A percentile compares a stretch with the other conserved stretches of the same genome.
These are phyloP conservation scores for Verbascum thapsus DNA, from an alignment of 257 asterid genomes.

Conservation along the genomic window DNA sequence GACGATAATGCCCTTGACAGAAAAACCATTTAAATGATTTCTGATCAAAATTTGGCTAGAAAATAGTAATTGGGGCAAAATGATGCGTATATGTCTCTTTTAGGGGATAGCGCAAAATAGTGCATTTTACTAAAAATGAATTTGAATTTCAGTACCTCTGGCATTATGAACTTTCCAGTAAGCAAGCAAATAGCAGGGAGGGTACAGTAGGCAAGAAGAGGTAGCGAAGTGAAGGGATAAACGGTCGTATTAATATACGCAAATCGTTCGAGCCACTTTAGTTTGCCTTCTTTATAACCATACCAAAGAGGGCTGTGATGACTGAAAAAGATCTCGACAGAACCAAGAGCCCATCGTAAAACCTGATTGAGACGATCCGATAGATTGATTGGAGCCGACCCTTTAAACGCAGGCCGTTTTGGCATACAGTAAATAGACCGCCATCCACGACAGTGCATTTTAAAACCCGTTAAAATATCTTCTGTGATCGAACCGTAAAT, in stretches of 20 bases:
- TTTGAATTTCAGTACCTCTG: too few relatives aligned
- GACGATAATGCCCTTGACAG: too few relatives aligned
- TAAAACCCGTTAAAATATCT: constrained; percentile 92
- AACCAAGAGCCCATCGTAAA: constrained; percentile 92
- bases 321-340: constrained; percentile 93
- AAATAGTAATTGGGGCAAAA: too few relatives aligned
- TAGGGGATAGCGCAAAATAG: too few relatives aligned
- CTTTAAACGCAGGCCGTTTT: constrained; percentile 76
- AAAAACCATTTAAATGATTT: too few relatives aligned
- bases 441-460: constrained; percentile 99
- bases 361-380: constrained; percentile 97
- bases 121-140: too few relatives aligned
- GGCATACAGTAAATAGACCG: constrained; percentile 94
- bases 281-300: constrained; percentile 80
- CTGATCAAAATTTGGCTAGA: too few relatives aligned
- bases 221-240: constrained; percentile 87
- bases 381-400: constrained; percentile 89
- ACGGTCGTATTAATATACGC: constrained; percentile 82
- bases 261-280: constrained; percentile 87
- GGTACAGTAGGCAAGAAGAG: constrained; percentile 89
- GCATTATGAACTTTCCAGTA: constrained; percentile 91
- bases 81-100: too few relatives aligned
- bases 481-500: constrained; percentile 95
- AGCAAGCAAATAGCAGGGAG: constrained; percentile 92
- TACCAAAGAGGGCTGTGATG: constrained; percentile 84